Evolutionary conservation across 805 yeast genomes (phyloP).

Genomic region (Pichia thaimueangensis): DNA sequence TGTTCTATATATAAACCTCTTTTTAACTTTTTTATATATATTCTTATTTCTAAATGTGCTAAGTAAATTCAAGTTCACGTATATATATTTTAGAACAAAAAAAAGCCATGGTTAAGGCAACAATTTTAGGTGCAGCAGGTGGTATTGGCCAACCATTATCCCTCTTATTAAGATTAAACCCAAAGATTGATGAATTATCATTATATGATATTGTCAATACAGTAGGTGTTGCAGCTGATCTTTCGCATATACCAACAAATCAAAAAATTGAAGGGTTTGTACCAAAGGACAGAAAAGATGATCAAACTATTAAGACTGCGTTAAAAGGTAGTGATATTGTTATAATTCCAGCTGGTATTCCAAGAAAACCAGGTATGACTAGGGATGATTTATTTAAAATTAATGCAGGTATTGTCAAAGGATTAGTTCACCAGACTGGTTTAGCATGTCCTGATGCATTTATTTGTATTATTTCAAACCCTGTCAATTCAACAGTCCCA

Average conservation of each 20-base stretch:
- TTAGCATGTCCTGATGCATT: conserved; percentile 44
- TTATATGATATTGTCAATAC: conserved; percentile 80
- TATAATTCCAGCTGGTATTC: conserved; percentile 57
- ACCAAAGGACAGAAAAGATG: conserved; percentile 25
- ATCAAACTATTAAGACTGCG: conserved; percentile 35
- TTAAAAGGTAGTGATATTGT: conserved; percentile 45
- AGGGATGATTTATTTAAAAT: conserved; percentile 57
- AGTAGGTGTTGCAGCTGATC: conserved; percentile 86
- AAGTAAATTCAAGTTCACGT: too few relatives aligned
- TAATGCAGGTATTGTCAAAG: conserved; percentile 48
- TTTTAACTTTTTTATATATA: background rate
- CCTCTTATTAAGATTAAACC: conserved; percentile 66
- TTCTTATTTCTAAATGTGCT: too few relatives aligned
- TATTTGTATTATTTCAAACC: conserved; percentile 51
- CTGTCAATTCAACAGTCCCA: conserved; percentile 57
- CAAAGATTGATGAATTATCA: conserved; percentile 58
- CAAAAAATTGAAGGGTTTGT: conserved; percentile 22
- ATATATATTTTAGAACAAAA: too few relatives aligned
- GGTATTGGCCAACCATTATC: conserved; percentile 95
- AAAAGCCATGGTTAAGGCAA: conserved; percentile 51
- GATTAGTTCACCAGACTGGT: conserved; percentile 46
- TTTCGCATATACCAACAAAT: conserved; percentile 60
- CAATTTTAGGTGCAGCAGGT: conserved; percentile 88
- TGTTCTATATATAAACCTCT: too few relatives aligned
- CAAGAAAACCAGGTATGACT: conserved; percentile 63